phyloP scores from a whole-genome alignment of 2,329 filamentous ascomycete species.

The Cercospora sojina region DNA sequence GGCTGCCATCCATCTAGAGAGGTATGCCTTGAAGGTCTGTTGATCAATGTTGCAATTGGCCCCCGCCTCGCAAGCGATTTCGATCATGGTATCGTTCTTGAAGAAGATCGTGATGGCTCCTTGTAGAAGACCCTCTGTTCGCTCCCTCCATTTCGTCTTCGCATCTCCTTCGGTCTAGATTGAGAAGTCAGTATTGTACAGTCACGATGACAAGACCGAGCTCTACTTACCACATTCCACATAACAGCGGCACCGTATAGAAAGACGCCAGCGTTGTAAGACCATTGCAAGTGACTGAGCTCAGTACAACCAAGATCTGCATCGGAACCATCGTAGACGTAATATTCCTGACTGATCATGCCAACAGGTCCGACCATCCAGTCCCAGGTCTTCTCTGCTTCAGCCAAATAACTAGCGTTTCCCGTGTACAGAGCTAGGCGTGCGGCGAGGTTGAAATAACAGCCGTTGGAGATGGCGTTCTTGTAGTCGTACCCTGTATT shows the following conservation, averaged over 20 bases:
- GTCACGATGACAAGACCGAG: background rate
- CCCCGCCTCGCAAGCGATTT: conserved; percentile 46
- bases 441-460: conserved; percentile 54
- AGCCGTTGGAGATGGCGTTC: conserved; percentile 54
- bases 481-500: conserved; percentile 52
- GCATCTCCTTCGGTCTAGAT: conserved; percentile 28
- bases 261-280: conserved; percentile 49
- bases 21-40: conserved; percentile 48
- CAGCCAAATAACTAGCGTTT: conserved; percentile 59
- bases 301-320: conserved; percentile 45
- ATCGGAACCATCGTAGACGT: conserved; percentile 49
- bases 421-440: conserved; percentile 42
- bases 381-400: conserved; percentile 50
- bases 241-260: conserved; percentile 48
- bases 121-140: conserved; percentile 30
- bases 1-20: conserved; percentile 54
- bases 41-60: conserved; percentile 48
- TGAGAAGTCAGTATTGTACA: conserved; percentile 1
- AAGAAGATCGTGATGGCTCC: conserved; percentile 43
- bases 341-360: conserved; percentile 52
- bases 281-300: conserved; percentile 48
- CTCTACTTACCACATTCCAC: conserved; percentile 45
- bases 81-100: conserved; percentile 44
- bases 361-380: conserved; percentile 46
- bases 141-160: conserved; percentile 26